Percentiles rank a stretch among this genome's conserved stretches.
Conservation (phyloP, 306 rosid genomes). For the Prunus davidiana region DNA sequence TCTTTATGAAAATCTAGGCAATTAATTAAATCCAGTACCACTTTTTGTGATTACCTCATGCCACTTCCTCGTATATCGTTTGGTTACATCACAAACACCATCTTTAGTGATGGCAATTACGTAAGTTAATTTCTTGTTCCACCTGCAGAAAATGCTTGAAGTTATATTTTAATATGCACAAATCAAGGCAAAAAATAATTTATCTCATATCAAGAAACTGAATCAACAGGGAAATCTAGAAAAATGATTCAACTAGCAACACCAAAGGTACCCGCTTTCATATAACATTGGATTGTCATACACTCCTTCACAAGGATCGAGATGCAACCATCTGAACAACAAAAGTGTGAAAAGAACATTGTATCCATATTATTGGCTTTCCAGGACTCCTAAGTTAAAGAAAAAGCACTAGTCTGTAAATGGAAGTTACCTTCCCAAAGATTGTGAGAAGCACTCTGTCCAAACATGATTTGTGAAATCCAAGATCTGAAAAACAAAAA, state of each 20-base stretch:
- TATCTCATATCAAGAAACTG: constrained; percentile 20
- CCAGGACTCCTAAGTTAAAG: background rate
- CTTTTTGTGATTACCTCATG: constrained; percentile 53
- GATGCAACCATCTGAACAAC: constrained; percentile 91
- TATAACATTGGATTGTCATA: constrained; percentile 86
- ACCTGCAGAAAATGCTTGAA: constrained; percentile 40
- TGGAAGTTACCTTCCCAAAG: constrained; percentile 61
- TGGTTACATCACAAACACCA: constrained; percentile 85
- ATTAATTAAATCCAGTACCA: background rate
- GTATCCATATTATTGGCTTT: background rate
- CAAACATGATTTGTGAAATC: constrained; percentile 91
- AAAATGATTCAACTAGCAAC: constrained; percentile 10
- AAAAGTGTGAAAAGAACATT: constrained; percentile 26
- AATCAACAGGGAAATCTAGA: constrained; percentile 10
- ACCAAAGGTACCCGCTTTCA: constrained; percentile 73
- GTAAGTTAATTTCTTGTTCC: constrained; percentile 81
- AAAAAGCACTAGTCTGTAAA: constrained; percentile 11
- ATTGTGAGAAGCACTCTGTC: constrained; percentile 90
- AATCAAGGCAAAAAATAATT: constrained; percentile 6
- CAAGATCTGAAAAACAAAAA: constrained; percentile 47
- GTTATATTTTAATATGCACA: background rate
- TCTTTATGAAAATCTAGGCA: constrained; percentile 1
- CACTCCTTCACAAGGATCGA: constrained; percentile 88
- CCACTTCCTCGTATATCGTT: constrained; percentile 92
- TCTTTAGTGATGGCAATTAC: constrained; percentile 69